phyloP scores from a whole-genome alignment of 129 eudicot species.

The Smallanthus sonchifolius region DNA sequence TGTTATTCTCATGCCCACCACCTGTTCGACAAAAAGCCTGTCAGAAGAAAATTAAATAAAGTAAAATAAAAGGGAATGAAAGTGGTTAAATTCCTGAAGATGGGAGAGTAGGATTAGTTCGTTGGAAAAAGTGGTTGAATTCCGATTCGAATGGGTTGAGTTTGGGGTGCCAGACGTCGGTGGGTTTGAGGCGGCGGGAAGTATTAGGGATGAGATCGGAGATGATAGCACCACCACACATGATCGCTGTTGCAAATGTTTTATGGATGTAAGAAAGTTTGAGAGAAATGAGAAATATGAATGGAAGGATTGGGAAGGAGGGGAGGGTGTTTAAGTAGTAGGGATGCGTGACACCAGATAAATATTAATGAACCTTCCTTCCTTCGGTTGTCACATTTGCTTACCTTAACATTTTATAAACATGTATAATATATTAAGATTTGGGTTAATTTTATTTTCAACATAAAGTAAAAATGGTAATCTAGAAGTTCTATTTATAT shows the following conservation, averaged over 20 bases:
- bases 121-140: constrained; percentile 11
- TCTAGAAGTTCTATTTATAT: no score
- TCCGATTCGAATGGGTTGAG: constrained; percentile 27
- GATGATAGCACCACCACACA: constrained; percentile 93
- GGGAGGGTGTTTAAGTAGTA: constrained; percentile 19
- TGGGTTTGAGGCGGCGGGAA: constrained; percentile 35
- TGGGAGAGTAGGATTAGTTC: constrained; percentile 13
- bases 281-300: constrained; percentile 3
- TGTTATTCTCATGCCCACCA: constrained; percentile 25
- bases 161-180: constrained; percentile 55
- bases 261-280: background rate
- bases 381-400: background rate
- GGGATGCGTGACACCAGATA: background rate
- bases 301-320: background rate
- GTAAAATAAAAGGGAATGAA: background rate
- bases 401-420: no score
- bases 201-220: constrained; percentile 46
- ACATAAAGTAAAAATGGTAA: no score
- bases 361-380: background rate
- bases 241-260: background rate
- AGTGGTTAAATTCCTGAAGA: constrained; percentile 28
- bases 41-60: background rate
- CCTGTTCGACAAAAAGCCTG: constrained; percentile 29
- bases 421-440: no score
- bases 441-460: no score